phyloP scores from a whole-genome alignment of 176 grass and related monocot species.

The Urochloa ruziziensis region DNA sequence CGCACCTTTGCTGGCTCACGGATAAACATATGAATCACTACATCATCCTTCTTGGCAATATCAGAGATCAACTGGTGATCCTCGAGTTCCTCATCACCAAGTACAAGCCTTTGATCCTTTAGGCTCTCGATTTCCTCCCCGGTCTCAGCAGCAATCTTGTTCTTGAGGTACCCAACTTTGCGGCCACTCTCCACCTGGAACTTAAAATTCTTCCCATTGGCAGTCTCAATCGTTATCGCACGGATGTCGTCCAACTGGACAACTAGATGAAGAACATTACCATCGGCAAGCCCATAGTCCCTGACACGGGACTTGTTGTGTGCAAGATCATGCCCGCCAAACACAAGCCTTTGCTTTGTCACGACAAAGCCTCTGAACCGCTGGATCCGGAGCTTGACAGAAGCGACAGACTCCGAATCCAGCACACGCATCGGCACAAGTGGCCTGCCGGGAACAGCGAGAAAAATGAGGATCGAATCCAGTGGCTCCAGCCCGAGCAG shows the following conservation, averaged over 20 bases:
- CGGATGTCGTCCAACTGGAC: slow-evolving; percentile 37
- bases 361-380: slow-evolving; percentile 32
- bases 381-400: slow-evolving; percentile 60
- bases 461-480: slow-evolving; percentile 51
- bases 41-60: slow-evolving; percentile 30
- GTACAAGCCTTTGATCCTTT: slow-evolving; percentile 32
- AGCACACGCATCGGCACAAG: slow-evolving; percentile 28
- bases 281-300: slow-evolving; percentile 49
- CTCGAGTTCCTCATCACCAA: slow-evolving; percentile 42
- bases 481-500: neutral
- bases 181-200: slow-evolving; percentile 33
- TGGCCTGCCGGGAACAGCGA: slow-evolving; percentile 22
- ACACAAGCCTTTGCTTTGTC: slow-evolving; percentile 49
- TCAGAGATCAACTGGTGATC: slow-evolving; percentile 44
- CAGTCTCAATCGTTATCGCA: slow-evolving; percentile 35
- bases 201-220: slow-evolving; percentile 24
- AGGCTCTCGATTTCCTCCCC: neutral
- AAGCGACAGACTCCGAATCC: slow-evolving; percentile 47
- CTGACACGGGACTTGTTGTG: slow-evolving; percentile 19
- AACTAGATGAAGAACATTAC: slow-evolving; percentile 45
- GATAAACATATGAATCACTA: slow-evolving; percentile 50
- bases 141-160: slow-evolving; percentile 28
- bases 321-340: slow-evolving; percentile 46
- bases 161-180: slow-evolving; percentile 41
- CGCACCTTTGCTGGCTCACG: slow-evolving; percentile 40